Percentiles rank a stretch among this genome's conserved stretches.
These are phyloP conservation scores for Fusarium annulatum DNA, from an alignment of 2,329 filamentous ascomycete genomes.

Conservation along the genomic window DNA sequence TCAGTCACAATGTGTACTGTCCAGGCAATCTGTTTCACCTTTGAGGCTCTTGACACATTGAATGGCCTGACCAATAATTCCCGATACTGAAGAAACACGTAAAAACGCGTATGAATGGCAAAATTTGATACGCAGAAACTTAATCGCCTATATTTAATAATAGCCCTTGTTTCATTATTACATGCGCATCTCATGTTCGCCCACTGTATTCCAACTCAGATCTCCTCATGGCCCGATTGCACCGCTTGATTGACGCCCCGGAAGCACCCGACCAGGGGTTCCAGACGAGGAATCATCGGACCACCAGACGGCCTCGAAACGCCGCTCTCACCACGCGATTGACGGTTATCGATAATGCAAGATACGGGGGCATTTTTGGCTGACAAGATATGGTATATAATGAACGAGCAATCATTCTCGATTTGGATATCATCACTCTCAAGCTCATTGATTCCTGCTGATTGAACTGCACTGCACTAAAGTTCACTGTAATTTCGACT, in stretches of 20 bases:
- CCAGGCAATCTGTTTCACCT: background rate
- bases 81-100: background rate
- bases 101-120: background rate
- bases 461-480: background rate
- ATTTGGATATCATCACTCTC: background rate
- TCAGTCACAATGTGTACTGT: background rate
- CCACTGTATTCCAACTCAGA: constrained; percentile 2
- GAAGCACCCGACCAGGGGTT: constrained; percentile 29
- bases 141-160: background rate
- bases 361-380: background rate
- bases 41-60: background rate
- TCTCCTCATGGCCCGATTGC: constrained; percentile 18
- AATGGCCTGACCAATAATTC: background rate
- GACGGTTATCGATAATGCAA: constrained; percentile 5
- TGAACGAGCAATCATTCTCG: background rate
- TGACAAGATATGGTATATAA: constrained; percentile 13
- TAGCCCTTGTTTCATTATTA: background rate
- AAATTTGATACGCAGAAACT: background rate
- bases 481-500: background rate
- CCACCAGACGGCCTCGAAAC: constrained; percentile 33
- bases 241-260: constrained; percentile 16
- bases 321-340: constrained; percentile 24
- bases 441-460: background rate
- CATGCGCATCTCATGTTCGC: background rate
- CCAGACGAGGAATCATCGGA: constrained; percentile 17